A percentile compares a stretch with the other conserved stretches of the same genome.
Conservation (phyloP, 495 filamentous ascomycete genomes). For the Lepraria neglecta region DNA sequence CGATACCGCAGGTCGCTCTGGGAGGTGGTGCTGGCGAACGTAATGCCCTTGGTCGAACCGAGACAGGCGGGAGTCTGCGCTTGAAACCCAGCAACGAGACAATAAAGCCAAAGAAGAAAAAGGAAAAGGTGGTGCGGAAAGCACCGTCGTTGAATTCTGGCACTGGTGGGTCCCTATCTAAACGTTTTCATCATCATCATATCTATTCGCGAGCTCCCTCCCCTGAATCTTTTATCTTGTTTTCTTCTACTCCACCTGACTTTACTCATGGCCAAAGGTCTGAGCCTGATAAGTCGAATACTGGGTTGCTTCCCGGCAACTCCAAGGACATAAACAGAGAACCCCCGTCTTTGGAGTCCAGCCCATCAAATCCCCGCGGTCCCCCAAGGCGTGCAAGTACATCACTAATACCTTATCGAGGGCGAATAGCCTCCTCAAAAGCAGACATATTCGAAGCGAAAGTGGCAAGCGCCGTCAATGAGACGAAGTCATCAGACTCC, state of each 20-base stretch:
- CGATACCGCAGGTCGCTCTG: slow-evolving; percentile 82
- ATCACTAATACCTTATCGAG: slow-evolving; percentile 47
- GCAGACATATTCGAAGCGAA: slow-evolving; percentile 97
- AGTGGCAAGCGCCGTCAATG: slow-evolving; percentile 88
- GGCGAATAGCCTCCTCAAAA: slow-evolving; percentile 74
- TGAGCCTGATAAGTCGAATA: slow-evolving; percentile 1
- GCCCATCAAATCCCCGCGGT: slow-evolving; percentile 1
- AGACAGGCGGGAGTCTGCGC: slow-evolving; percentile 66
- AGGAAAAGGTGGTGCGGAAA: slow-evolving; percentile 71
- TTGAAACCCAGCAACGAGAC: slow-evolving; percentile 88
- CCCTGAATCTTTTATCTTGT: slow-evolving; percentile 19
- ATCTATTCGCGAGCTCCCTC: slow-evolving; percentile 28
- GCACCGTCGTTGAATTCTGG: slow-evolving; percentile 61
- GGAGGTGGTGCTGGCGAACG: slow-evolving; percentile 61
- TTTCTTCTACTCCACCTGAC: slow-evolving; percentile 8
- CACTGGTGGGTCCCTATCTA: slow-evolving; percentile 55
- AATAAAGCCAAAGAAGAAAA: slow-evolving; percentile 85
- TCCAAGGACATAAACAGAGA: background rate
- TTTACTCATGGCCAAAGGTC: slow-evolving; percentile 4
- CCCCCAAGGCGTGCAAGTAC: slow-evolving; percentile 28
- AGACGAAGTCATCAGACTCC: slow-evolving; percentile 89
- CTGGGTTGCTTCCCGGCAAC: slow-evolving; percentile 11
- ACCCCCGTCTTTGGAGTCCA: slow-evolving; percentile 5
- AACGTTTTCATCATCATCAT: slow-evolving; percentile 30
- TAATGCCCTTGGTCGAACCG: slow-evolving; percentile 44